Base-by-base conservation (phyloP, 2,329 filamentous ascomycete genomes). In the Phialophora chinensis region DNA sequence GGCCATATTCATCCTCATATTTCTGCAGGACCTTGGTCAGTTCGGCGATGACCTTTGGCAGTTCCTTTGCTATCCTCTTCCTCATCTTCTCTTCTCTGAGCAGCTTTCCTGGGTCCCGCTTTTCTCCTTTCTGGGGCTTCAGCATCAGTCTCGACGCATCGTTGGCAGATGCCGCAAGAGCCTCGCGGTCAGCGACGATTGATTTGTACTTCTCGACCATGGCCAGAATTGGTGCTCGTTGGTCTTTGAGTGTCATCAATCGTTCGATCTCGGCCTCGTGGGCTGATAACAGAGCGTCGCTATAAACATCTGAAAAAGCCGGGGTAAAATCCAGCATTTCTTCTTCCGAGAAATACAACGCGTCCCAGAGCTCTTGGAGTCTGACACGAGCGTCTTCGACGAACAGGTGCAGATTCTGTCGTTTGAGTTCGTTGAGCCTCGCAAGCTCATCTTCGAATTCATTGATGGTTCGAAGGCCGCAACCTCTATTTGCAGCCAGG, bases 241-340 rank as follows among this genome's bases (percentile, higher is more conserved):
- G 92, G 73, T 97, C 93, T 74, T 86, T 91, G 42, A 99, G 83
- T 2, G 88, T 84, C 77, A 97, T 91, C 0, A 99, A 84, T 25
- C 93, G 88, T 6, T 84, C 82, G 70, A 99, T 93, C 76, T 99
- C 96, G 23, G 90, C 89, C 81, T 99, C 95, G 74, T 99, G 96
- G 0, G 95, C 93, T 71, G 96, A 93, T 0, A 99, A 86, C 10
- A 99, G 85, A 4, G 95, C 95, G 77, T 99, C 95, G 73, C 93
- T 97, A 80, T 96, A 97, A 23, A 97, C 94, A 76, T 98, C 95
- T 11, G 93, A 96, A 77, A 98, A 98, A 50, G 93, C 95, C 0
- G 96, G 95, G 0, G 93, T 95, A 73, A 99, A 99, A 72, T 97
- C 93, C 64, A 98, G 87, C 93, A 98, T 98, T 80, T 99, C 95